Evolutionary conservation across 306 rosid genomes (phyloP).

Genomic region (Lagenaria siceraria): DNA sequence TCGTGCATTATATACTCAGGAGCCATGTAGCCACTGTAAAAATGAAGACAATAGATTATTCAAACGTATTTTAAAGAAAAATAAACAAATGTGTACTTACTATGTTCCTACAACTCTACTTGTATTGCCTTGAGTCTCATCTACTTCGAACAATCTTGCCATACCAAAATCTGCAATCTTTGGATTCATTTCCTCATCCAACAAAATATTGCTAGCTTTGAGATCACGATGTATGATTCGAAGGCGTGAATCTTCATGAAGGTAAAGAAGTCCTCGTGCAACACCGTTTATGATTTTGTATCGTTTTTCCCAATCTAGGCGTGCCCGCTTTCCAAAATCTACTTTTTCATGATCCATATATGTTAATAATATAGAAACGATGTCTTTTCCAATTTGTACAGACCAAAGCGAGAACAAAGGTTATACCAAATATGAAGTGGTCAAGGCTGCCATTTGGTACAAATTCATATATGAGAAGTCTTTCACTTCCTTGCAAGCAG

Average conservation of each 20-base stretch:
- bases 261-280: constrained; percentile 45
- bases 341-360: not conserved
- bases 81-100: constrained; percentile 23
- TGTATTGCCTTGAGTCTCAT: constrained; percentile 39
- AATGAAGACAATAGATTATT: not conserved
- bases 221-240: constrained; percentile 60
- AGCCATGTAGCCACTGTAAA: constrained; percentile 41
- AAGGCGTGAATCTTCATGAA: constrained; percentile 55
- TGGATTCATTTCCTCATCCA: constrained; percentile 40
- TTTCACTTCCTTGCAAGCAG: constrained; percentile 32
- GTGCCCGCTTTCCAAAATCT: not conserved
- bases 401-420: too few species aligned
- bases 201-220: constrained; percentile 50
- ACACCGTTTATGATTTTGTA: constrained; percentile 36
- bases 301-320: constrained; percentile 38
- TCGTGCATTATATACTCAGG: constrained; percentile 36
- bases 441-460: constrained; percentile 19
- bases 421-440: constrained; percentile 37
- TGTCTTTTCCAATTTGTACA: too few species aligned
- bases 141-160: constrained; percentile 41
- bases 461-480: constrained; percentile 33
- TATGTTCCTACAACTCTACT: constrained; percentile 44
- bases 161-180: constrained; percentile 72
- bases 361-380: not conserved
- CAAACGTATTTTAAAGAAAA: not conserved